Percentiles rank a stretch among this genome's conserved stretches.
phyloP scores from a whole-genome alignment of 306 rosid species.

The Quercus rubra region DNA sequence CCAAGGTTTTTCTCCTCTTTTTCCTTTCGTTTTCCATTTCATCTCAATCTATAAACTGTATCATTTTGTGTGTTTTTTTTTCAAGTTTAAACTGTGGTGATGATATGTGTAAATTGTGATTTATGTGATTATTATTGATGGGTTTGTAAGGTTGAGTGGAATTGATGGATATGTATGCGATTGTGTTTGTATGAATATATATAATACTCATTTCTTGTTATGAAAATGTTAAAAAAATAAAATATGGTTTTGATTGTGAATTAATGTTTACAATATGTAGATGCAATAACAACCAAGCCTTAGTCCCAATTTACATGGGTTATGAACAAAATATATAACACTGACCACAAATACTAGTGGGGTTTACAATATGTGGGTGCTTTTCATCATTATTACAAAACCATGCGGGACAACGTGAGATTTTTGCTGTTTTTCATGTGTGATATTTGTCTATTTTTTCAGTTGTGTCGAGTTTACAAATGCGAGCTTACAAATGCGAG shows the following conservation, averaged over 20 bases:
- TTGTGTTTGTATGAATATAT: neutral
- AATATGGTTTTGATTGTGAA: neutral
- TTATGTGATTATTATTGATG: too few species aligned
- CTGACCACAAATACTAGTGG: too few species aligned
- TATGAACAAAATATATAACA: too few species aligned
- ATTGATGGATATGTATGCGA: too few species aligned
- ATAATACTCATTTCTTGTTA: neutral
- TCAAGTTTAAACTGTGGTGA: too few species aligned
- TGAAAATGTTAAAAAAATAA: neutral
- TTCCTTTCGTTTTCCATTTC: too few species aligned
- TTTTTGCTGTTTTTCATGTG: neutral
- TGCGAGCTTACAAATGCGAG: too few species aligned
- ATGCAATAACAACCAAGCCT: neutral
- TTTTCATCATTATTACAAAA: neutral
- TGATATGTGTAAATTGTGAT: too few species aligned
- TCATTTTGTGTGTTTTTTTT: too few species aligned
- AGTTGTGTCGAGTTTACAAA: neutral
- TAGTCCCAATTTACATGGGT: too few species aligned
- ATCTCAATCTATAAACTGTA: too few species aligned
- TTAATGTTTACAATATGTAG: neutral
- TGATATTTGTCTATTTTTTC: neutral
- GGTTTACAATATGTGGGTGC: neutral
- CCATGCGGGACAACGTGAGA: neutral
- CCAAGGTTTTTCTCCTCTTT: constrained; percentile 49
- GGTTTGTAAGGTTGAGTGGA: too few species aligned